A percentile compares a stretch with the other conserved stretches of the same genome.
Conservation (phyloP, 2,329 filamentous ascomycete genomes). For the Tolypocladium nubicola region DNA sequence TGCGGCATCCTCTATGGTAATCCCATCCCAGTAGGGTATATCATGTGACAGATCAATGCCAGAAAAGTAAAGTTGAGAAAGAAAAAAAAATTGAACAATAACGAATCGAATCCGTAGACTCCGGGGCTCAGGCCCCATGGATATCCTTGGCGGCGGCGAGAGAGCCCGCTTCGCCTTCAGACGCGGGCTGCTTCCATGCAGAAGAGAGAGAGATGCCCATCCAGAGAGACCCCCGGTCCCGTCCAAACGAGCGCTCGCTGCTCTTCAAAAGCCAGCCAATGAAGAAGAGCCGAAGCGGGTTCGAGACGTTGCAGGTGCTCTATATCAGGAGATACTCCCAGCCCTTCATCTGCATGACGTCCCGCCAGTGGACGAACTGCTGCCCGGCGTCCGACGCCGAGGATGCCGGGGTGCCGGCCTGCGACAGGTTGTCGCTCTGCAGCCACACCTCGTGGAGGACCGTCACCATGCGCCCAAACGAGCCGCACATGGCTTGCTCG, state of each 20-base stretch:
- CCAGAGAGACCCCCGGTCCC: conserved; percentile 7
- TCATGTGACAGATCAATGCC: conserved; percentile 9
- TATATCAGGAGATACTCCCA: conserved; percentile 92
- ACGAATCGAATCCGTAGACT: not conserved
- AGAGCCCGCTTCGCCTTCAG: not conserved
- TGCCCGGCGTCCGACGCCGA: conserved; percentile 26
- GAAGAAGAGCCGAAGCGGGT: conserved; percentile 10
- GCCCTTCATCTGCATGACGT: conserved; percentile 81
- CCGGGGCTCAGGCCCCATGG: not conserved
- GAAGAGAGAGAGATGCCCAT: not conserved
- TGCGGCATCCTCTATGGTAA: conserved; percentile 27
- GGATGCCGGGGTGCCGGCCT: conserved; percentile 23
- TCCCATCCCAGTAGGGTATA: conserved; percentile 23
- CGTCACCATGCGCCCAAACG: conserved; percentile 71
- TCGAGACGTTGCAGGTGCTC: conserved; percentile 8
- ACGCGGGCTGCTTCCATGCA: not conserved
- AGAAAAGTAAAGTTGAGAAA: conserved; percentile 11
- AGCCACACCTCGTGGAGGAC: conserved; percentile 79
- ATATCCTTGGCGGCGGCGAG: not conserved
- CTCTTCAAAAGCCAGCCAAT: conserved; percentile 27
- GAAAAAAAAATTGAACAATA: conserved; percentile 3
- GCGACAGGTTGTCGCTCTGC: conserved; percentile 51
- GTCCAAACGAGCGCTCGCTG: conserved; percentile 7
- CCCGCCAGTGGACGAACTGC: conserved; percentile 83
- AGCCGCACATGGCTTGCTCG: conserved; percentile 68